Base-by-base conservation (phyloP, 352 stramenopile species). In the Peronospora destructor region DNA sequence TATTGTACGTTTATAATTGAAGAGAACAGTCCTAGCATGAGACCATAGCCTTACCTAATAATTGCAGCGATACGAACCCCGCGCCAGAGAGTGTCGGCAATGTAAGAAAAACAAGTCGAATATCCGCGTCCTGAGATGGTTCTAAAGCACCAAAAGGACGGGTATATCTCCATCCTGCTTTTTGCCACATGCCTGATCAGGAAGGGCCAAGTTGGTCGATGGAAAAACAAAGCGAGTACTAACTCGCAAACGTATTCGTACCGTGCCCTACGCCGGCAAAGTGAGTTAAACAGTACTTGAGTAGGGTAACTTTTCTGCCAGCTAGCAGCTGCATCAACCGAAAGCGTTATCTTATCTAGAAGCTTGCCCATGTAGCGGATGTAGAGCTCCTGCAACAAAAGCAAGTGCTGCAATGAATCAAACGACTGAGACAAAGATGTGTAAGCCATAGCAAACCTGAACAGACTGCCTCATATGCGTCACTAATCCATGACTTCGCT, bases 71-170 rank as follows among this genome's bases (percentile, higher is more conserved):
- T 83, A 35, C 84, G 76, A 14, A 84, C 87, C 17, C 76, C 86
- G 50, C 78, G 76, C 85, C 87, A 96, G 17, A 94, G 80, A 33
- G 94, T 87, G 65, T 95, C 96, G 9, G 53, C 25, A 94, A 68
- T 14, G 81, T 78, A 41, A 93, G 71, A 49, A 91, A 93, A 25
- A 76, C 68, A 13, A 93, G 62, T 3, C 82, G 77, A 33, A 93
- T 72, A 51, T 91, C 79, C 5, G 79, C 71, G 33, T 89, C 82
- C 26, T 76, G 71, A 13, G 54, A 45, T 25, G 76, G 62, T 8
- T 84, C 73, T 34, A 93, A 49, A 50, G 79, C 8, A 78, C 34
- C 32, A 93, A 49, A 33, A 91, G 49, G 26, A 84, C 75, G 12
- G 77, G 76, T 0, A 88, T 61, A 19, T 90, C 56, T 45, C 63